Conservation (phyloP, 495 filamentous ascomycete genomes). For the Aspergillus bertholletiae region DNA sequence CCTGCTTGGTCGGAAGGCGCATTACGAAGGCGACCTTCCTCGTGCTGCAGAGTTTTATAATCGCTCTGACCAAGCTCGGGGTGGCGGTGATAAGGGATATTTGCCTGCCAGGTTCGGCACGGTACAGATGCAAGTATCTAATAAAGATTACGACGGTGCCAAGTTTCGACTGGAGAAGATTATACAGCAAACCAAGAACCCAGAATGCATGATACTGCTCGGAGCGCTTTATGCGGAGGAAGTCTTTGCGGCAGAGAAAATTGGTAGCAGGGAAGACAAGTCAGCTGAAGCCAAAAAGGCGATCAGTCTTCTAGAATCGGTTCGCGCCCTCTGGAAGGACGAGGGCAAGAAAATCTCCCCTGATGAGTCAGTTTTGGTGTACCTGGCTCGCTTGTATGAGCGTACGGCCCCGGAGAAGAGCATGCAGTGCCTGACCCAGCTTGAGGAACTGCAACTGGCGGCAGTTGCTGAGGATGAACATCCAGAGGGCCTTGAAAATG, state of each 20-base stretch:
- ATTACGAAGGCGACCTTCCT: constrained; percentile 64
- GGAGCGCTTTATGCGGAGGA: constrained; percentile 92
- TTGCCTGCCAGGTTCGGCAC: constrained; percentile 89
- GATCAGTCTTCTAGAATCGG: constrained; percentile 72
- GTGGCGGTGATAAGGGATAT: constrained; percentile 82
- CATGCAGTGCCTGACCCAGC: constrained; percentile 82
- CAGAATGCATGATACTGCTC: constrained; percentile 88
- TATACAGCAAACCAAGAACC: constrained; percentile 74
- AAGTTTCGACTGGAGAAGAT: constrained; percentile 94
- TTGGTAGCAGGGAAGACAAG: constrained; percentile 81
- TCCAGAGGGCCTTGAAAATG: constrained; percentile 63
- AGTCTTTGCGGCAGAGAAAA: constrained; percentile 72
- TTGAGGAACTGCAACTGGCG: constrained; percentile 81
- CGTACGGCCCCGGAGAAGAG: constrained; percentile 80
- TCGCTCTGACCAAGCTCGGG: constrained; percentile 83
- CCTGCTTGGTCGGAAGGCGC: constrained; percentile 82
- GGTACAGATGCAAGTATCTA: constrained; percentile 81
- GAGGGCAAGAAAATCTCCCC: constrained; percentile 76
- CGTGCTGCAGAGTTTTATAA: constrained; percentile 78
- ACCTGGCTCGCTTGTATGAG: constrained; percentile 89
- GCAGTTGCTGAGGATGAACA: constrained; percentile 64
- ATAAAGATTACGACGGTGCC: constrained; percentile 81
- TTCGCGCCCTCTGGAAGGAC: constrained; percentile 86
- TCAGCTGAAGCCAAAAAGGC: constrained; percentile 78
- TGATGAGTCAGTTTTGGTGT: constrained; percentile 86